These are phyloP conservation scores for Leishmania tropica DNA, from an alignment of 208 protist genomes.

Conservation along the genomic window DNA sequence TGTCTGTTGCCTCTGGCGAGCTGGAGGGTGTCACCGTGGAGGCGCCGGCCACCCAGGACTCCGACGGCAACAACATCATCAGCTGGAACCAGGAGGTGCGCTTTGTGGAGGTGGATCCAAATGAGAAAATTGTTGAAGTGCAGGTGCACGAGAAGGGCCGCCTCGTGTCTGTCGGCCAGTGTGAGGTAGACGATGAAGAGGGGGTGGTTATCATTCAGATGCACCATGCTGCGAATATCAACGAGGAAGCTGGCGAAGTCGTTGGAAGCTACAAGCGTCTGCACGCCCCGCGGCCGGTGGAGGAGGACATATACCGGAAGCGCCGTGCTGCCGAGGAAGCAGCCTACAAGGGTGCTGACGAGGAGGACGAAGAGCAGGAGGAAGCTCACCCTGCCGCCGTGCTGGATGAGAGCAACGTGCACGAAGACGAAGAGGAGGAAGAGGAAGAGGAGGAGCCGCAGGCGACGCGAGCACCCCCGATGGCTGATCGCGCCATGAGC, in stretches of 20 bases:
- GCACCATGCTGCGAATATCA: conserved; percentile 49
- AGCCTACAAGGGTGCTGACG: conserved; percentile 1
- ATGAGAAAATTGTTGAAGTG: conserved; percentile 58
- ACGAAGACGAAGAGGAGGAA: conserved; percentile 30
- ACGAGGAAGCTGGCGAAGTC: conserved; percentile 64
- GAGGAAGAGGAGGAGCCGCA: conserved; percentile 14
- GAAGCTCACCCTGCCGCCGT: conserved; percentile 2
- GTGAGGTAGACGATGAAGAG: conserved; percentile 44
- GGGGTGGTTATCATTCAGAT: conserved; percentile 62
- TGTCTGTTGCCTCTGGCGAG: conserved; percentile 67
- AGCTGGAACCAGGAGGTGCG: conserved; percentile 90
- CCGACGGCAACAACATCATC: conserved; percentile 47
- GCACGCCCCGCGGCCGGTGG: conserved; percentile 26
- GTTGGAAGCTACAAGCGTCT: conserved; percentile 82
- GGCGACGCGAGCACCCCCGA: neutral
- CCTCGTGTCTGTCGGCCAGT: conserved; percentile 54
- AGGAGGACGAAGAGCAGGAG: conserved; percentile 38
- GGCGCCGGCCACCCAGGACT: conserved; percentile 54
- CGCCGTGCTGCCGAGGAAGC: conserved; percentile 4
- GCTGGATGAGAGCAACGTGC: conserved; percentile 10
- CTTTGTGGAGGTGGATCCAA: conserved; percentile 73
- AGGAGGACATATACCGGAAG: conserved; percentile 8
- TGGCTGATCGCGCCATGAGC: conserved; percentile 15
- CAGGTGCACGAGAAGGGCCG: conserved; percentile 60
- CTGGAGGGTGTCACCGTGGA: conserved; percentile 76